Conservation (phyloP, 805 yeast genomes). For the Candida ortonii region DNA sequence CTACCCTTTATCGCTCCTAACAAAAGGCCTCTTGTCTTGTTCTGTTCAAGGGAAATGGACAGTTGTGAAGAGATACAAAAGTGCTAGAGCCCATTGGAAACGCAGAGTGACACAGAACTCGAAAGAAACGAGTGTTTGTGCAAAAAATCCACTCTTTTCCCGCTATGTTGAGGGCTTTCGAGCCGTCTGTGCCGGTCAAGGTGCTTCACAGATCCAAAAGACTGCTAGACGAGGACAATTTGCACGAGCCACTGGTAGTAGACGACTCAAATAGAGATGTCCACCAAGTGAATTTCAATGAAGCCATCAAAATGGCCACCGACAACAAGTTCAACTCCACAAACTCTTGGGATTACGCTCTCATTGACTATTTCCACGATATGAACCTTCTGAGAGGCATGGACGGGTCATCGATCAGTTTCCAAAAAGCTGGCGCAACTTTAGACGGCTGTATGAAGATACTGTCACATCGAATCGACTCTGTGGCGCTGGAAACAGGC, state of each 20-base stretch:
- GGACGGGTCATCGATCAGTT: conserved; percentile 46
- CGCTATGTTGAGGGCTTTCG: not conserved
- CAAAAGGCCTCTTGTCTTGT: too few relatives aligned
- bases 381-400: conserved; percentile 39
- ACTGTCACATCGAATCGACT: conserved; percentile 47
- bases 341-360: conserved; percentile 49
- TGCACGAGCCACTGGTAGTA: conserved; percentile 5
- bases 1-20: too few relatives aligned
- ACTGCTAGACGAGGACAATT: conserved; percentile 6
- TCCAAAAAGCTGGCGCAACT: conserved; percentile 44
- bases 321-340: conserved; percentile 44
- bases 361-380: conserved; percentile 53
- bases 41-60: too few relatives aligned
- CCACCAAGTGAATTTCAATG: conserved; percentile 23
- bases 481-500: conserved; percentile 32
- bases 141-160: too few relatives aligned
- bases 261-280: conserved; percentile 7
- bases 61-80: too few relatives aligned
- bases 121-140: too few relatives aligned
- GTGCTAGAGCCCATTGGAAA: too few relatives aligned
- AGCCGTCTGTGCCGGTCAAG: conserved; percentile 1
- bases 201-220: conserved; percentile 2
- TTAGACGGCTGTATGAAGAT: conserved; percentile 54
- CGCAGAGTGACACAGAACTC: too few relatives aligned
- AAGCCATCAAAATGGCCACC: conserved; percentile 25